These are phyloP conservation scores for Rhododendron mucronatum DNA, from an alignment of 148 eudicot genomes.

Conservation along the genomic window DNA sequence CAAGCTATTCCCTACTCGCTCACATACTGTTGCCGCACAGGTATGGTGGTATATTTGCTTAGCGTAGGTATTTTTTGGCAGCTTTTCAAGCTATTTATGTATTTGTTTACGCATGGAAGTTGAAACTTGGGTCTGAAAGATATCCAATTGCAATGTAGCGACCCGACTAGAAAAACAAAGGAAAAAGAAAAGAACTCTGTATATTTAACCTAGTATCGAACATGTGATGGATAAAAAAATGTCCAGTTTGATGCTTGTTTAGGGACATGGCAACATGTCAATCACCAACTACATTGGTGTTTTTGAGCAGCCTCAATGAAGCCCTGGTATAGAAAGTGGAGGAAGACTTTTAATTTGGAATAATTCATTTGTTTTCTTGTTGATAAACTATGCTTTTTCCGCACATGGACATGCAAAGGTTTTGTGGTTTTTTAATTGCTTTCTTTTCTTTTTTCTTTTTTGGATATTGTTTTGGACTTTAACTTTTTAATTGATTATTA, in stretches of 20 bases:
- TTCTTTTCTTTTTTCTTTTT: not conserved
- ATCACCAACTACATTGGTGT: not conserved
- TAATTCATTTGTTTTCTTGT: not conserved
- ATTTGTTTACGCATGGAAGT: not conserved
- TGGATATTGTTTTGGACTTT: not conserved
- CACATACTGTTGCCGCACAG: slow-evolving; percentile 99
- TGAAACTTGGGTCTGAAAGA: not conserved
- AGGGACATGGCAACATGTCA: not conserved
- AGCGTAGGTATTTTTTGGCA: not conserved
- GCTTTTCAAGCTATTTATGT: not conserved
- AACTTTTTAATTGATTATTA: not conserved
- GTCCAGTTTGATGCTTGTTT: not conserved
- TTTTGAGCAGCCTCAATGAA: not conserved
- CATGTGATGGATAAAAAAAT: not conserved
- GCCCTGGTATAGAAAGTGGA: not conserved
- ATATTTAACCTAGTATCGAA: not conserved
- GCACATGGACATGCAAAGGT: not conserved
- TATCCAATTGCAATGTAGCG: not conserved
- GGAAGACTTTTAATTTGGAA: not conserved
- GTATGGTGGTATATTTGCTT: slow-evolving; percentile 17
- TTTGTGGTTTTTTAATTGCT: not conserved
- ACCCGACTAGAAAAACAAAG: not conserved
- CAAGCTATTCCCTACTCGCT: slow-evolving; percentile 96
- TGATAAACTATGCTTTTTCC: not conserved
- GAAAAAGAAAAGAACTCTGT: not conserved